Conservation (phyloP, 2,329 filamentous ascomycete genomes). For the Metarhizium robertsii region DNA sequence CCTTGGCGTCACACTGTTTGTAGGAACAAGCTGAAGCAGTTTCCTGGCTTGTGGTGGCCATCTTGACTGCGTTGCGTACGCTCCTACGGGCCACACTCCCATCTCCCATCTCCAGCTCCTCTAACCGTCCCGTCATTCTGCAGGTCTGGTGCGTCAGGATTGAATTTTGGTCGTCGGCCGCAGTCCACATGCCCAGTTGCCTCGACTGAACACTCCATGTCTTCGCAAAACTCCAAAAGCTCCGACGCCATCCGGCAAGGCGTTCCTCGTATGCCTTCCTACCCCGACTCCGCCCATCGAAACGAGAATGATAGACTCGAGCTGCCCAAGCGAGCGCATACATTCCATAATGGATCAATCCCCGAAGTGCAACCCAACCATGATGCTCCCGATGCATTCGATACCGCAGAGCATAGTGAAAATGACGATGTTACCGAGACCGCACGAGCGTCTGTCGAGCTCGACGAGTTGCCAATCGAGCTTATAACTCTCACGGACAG, state of each 20-base stretch:
- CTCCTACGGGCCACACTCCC: too few species aligned
- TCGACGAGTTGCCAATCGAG: conserved; percentile 90
- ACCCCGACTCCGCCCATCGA: conserved; percentile 15
- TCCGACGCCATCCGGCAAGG: conserved; percentile 20
- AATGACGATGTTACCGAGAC: conserved; percentile 37
- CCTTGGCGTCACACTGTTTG: background rate
- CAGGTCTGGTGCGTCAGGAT: background rate
- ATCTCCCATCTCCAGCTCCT: background rate
- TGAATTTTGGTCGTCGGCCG: background rate
- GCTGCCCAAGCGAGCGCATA: conserved; percentile 35
- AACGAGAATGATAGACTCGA: conserved; percentile 22
- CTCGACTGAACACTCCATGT: conserved; percentile 22
- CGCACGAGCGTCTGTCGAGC: conserved; percentile 53
- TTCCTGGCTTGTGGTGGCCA: background rate
- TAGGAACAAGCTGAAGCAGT: background rate
- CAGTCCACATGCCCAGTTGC: conserved; percentile 9
- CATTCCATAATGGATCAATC: conserved; percentile 30
- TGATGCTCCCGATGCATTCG: conserved; percentile 37
- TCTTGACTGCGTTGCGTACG: too few species aligned
- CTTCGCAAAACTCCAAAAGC: conserved; percentile 20
- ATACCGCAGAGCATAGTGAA: conserved; percentile 31
- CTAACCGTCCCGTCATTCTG: background rate
- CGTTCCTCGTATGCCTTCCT: conserved; percentile 21
- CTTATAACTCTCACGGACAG: conserved; percentile 82
- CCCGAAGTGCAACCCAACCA: conserved; percentile 11